phyloP scores from a whole-genome alignment of 768 basidiomycete genomes.

The Tylopilus sp. region DNA sequence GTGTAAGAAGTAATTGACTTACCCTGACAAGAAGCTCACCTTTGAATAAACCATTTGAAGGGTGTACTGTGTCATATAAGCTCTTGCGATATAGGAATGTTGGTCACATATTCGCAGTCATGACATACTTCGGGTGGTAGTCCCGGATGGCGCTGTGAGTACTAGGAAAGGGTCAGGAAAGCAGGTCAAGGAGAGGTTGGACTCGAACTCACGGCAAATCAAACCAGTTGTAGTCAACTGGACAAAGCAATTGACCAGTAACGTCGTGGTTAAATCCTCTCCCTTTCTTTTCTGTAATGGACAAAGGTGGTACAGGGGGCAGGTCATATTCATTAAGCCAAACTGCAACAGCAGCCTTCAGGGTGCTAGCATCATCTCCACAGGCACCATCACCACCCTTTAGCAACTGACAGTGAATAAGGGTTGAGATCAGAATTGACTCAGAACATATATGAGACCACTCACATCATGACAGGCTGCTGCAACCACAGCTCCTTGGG shows the following conservation, averaged over 20 bases:
- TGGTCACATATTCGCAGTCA: not conserved
- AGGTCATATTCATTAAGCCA: constrained; percentile 10
- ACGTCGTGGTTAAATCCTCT: not conserved
- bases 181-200: not conserved
- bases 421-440: no score
- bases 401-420: constrained; percentile 6
- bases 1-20: not conserved
- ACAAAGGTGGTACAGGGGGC: not conserved
- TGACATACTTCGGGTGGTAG: not conserved
- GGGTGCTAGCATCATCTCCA: constrained; percentile 4
- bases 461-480: constrained; percentile 7
- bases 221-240: not conserved
- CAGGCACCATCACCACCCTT: constrained; percentile 11
- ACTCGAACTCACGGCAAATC: not conserved
- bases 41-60: not conserved
- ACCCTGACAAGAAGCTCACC: not conserved
- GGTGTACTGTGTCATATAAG: not conserved
- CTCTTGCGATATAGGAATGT: not conserved
- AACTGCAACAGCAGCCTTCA: constrained; percentile 1
- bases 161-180: not conserved
- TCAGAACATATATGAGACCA: not conserved
- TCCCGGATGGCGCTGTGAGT: not conserved
- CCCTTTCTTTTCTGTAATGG: not conserved
- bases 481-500: not conserved
- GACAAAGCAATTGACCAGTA: not conserved